Evolutionary conservation across 2,329 filamentous ascomycete genomes (phyloP), one percentile per base, ranked within the genome.

Genomic region (Aspergillus pseudoglaucus): DNA sequence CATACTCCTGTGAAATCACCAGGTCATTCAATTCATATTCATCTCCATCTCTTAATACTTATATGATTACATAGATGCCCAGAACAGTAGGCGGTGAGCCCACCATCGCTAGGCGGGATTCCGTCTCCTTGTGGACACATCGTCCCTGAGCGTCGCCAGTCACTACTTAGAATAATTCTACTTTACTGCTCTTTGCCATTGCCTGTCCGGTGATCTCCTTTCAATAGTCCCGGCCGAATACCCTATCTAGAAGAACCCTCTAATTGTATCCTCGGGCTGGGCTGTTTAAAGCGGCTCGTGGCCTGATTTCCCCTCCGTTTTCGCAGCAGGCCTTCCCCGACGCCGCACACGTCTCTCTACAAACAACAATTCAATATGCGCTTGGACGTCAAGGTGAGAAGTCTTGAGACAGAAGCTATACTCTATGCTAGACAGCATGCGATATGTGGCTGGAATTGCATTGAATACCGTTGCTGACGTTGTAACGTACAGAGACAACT

Each of bases 401-500:
- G 25, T 53, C 43, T 47, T 51, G 41, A 41, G 33, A 45, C 45
- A 47, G 41, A 33, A 23, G 42, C 20, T 40, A 17, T 41, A 2
- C 12, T 25, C 42, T 23, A 2, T 17, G 5, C 9, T 6, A 46
- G 30, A 46, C 10, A 30, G 20, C 22, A 15, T 41, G 15, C 42
- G 44, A 47, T 10, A 33, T 51, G 25, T 3, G 2, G 42, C 17
- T 43, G 43, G 35, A 12, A 47, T 42, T 47, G 41, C 23, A 25
- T 30, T 20, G 42, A n/a, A 46, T 20, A 48, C n/a, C 32, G 49
- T 53, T 51, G 64, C 74, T 76, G 62, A 77, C 55, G 44, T 61
- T 48, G 50, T 64, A 42, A 53, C 46, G 54, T 70, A 62, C 54
- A 89, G 85, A 83, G 84, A 72, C 86, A 89, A 73, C 81, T 89